Percentiles rank a stretch among this genome's conserved stretches.
These are phyloP conservation scores for Xerocomellus intermedius DNA, from an alignment of 768 basidiomycete species.

Conservation along the genomic window DNA sequence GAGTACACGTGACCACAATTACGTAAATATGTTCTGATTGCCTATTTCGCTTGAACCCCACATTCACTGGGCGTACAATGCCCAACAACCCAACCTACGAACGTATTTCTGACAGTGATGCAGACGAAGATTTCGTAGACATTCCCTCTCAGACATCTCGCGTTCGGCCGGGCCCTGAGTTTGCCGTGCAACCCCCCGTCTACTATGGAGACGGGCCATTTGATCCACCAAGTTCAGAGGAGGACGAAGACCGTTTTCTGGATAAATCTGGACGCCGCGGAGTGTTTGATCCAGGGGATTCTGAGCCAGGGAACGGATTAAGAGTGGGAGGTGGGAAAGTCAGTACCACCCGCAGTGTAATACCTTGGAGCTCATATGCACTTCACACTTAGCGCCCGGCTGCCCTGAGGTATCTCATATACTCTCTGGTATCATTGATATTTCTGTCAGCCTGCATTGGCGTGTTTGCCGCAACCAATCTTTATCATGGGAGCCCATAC, in stretches of 20 bases:
- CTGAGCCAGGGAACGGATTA: conserved; percentile 32
- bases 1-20: conserved; percentile 13
- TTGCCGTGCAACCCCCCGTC: conserved; percentile 28
- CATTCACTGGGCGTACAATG: conserved; percentile 23
- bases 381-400: conserved; percentile 40
- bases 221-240: conserved; percentile 77
- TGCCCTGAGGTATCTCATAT: conserved; percentile 60
- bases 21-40: conserved; percentile 13
- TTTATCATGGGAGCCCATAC: conserved; percentile 59
- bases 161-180: conserved; percentile 5
- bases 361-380: conserved; percentile 7
- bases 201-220: conserved; percentile 81
- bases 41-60: conserved; percentile 4
- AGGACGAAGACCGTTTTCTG: conserved; percentile 46
- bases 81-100: conserved; percentile 27
- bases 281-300: conserved; percentile 7
- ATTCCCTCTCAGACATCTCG: conserved; percentile 2
- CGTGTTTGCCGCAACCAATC: conserved; percentile 65
- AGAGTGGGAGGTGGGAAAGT: conserved; percentile 40
- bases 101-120: conserved; percentile 27
- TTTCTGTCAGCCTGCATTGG: conserved; percentile 68
- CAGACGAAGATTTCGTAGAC: conserved; percentile 21
- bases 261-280: conserved; percentile 41
- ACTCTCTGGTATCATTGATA: conserved; percentile 59
- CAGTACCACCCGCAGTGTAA: conserved; percentile 11